Percentiles rank a stretch among this genome's conserved stretches.
These are phyloP conservation scores for Podospora pseudopauciseta DNA, from an alignment of 495 filamentous ascomycete species.

Conservation along the genomic window DNA sequence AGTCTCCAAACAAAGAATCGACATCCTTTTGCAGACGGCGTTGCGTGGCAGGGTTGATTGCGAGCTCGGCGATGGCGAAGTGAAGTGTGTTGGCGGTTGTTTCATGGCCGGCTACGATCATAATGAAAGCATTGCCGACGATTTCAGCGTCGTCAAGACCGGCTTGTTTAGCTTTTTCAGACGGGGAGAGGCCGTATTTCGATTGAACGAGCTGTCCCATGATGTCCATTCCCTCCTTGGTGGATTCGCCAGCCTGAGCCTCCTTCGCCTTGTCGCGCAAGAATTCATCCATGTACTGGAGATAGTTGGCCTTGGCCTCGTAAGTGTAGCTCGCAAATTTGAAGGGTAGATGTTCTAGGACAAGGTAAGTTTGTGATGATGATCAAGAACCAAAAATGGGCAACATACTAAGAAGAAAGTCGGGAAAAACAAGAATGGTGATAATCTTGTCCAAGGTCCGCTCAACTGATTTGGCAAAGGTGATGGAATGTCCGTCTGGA, in stretches of 20 bases:
- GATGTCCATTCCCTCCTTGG: constrained; percentile 57
- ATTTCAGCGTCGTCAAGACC: constrained; percentile 56
- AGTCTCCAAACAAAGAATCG: constrained; percentile 51
- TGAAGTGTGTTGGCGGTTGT: constrained; percentile 66
- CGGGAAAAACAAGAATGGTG: constrained; percentile 49
- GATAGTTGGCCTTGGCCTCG: constrained; percentile 56
- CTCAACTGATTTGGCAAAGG: constrained; percentile 54
- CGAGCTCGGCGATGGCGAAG: constrained; percentile 58
- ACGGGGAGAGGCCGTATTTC: constrained; percentile 33
- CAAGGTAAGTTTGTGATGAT: background rate
- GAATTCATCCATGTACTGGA: constrained; percentile 63
- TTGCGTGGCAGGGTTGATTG: constrained; percentile 55
- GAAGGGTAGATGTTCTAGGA: constrained; percentile 43
- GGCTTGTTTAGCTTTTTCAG: constrained; percentile 16
- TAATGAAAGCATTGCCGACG: constrained; percentile 67
- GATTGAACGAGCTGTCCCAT: constrained; percentile 56
- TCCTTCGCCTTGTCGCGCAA: constrained; percentile 52
- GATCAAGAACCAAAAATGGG: no score
- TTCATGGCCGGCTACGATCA: constrained; percentile 70
- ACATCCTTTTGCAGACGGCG: constrained; percentile 58
- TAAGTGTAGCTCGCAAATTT: constrained; percentile 45
- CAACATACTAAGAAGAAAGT: constrained; percentile 3
- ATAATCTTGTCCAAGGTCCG: constrained; percentile 53
- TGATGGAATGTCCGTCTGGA: constrained; percentile 55
- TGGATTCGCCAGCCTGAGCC: constrained; percentile 41